phyloP scores from a whole-genome alignment of 257 asterid species.

The Solanum rostratum region DNA sequence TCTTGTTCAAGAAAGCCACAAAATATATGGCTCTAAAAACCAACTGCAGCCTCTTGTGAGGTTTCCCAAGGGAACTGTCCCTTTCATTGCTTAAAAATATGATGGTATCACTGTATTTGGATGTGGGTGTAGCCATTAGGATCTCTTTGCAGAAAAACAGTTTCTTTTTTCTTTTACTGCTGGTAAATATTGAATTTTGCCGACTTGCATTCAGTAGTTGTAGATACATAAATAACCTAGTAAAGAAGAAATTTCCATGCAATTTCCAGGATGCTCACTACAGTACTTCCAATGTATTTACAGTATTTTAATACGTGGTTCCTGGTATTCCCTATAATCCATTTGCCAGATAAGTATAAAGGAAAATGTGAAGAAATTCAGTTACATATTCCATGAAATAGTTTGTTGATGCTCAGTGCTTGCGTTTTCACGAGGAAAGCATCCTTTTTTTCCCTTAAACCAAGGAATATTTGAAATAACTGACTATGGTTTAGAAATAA shows the following conservation, averaged over 20 bases:
- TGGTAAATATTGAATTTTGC: background rate
- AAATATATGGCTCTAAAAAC: conserved; percentile 1
- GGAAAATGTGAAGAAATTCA: background rate
- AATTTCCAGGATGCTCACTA: background rate
- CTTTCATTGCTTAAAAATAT: background rate
- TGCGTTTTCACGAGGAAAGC: background rate
- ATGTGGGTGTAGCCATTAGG: background rate
- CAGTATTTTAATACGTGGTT: background rate
- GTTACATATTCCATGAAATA: background rate
- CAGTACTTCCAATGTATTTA: background rate
- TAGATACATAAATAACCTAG: background rate
- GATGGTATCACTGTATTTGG: background rate
- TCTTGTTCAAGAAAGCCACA: background rate
- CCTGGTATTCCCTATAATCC: background rate
- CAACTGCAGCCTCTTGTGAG: background rate
- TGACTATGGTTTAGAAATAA: background rate
- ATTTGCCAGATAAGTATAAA: background rate
- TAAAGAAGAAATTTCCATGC: background rate
- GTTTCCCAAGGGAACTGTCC: background rate
- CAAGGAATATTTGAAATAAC: background rate
- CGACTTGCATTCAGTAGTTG: background rate
- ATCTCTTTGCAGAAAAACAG: background rate
- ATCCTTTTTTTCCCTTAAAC: background rate
- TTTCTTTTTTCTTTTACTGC: background rate
- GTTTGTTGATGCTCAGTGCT: background rate